Evolutionary conservation across 192 early-diverging fungal species (phyloP), one percentile per base, ranked within the genome.

Genomic region (Borealophlyctis nickersoniae): DNA sequence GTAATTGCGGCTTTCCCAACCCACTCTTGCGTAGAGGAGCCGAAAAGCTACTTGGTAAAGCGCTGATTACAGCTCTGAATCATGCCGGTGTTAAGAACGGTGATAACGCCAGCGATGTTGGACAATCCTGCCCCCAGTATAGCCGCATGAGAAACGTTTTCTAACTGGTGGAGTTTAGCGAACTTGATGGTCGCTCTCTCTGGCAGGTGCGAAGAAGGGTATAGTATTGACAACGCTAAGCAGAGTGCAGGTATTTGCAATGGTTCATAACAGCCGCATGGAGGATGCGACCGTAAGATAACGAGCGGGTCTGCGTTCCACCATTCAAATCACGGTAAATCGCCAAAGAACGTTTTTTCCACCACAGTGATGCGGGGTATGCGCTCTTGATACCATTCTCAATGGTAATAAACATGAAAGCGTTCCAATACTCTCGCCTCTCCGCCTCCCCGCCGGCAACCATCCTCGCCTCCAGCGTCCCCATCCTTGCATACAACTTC

Each of bases 41-140:
- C 86, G 72, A 88, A 88, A 9, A 88, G 61, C 49, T 86, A 87
- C 63, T 85, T 87, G 9, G 79, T 78, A 50, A 84, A 82, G 2
- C 78, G 80, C 1, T 77, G 62, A 66, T 81, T 88, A 55, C 73
- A 78, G 19, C 76, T 75, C 36, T 85, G 81, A 26, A 88, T 81
- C 19, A 72, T 29, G 0, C 86, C 85, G 33, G 66, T 63, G n/a
- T 65, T 54, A 48, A 79, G 72, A 2, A 75, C 59, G 2, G 83
- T 85, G 57, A 88, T 73, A 3, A 88, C 73, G 0, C 86, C 85
- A 9, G 85, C 77, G 45, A 88, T 88, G 5, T 81, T 79, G 0
- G 85, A 80, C 53, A 88, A 78, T 13, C 19, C 9, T 45, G 39
- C 19, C 39, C 19, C 19, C 19, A 13, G 9, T 7, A 19, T 13